Conservation (phyloP, 352 stramenopile species). For the Saprolegnia diclina region DNA sequence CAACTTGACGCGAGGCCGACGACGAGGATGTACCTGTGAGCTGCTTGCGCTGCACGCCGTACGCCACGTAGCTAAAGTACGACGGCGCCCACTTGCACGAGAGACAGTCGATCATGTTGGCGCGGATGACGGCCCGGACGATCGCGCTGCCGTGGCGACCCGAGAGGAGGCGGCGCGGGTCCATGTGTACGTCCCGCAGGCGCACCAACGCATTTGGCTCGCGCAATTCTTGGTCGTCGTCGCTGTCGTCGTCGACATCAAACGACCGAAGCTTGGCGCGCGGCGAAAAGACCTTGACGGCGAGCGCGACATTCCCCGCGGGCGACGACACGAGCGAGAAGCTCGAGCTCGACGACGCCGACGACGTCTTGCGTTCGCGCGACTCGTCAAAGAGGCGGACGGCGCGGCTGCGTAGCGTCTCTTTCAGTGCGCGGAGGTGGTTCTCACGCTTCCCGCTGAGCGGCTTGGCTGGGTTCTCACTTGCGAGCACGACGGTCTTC, state of each 20-base stretch:
- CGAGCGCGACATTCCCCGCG: background rate
- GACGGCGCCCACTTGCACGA: constrained; percentile 9
- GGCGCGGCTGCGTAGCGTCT: background rate
- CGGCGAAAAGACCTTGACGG: background rate
- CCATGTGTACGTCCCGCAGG: background rate
- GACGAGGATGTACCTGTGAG: background rate
- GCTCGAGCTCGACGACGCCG: background rate
- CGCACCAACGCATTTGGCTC: background rate
- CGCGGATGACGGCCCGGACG: constrained; percentile 13
- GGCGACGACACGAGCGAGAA: background rate
- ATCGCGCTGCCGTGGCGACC: background rate
- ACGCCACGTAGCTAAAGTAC: constrained; percentile 22
- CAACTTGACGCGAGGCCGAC: background rate
- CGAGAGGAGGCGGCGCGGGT: constrained; percentile 11
- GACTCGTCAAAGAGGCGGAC: background rate
- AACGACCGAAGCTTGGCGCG: background rate
- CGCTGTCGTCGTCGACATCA: background rate
- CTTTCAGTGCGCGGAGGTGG: background rate
- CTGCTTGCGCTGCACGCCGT: constrained; percentile 13
- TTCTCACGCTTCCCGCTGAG: background rate
- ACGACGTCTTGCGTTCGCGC: background rate
- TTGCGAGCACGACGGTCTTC: background rate
- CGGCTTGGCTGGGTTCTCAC: too few relatives aligned
- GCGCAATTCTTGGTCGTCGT: background rate
- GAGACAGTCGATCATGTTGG: constrained; percentile 24